Base-by-base conservation (phyloP, 129 eudicot species). In the Chrysanthemum seticuspe region DNA sequence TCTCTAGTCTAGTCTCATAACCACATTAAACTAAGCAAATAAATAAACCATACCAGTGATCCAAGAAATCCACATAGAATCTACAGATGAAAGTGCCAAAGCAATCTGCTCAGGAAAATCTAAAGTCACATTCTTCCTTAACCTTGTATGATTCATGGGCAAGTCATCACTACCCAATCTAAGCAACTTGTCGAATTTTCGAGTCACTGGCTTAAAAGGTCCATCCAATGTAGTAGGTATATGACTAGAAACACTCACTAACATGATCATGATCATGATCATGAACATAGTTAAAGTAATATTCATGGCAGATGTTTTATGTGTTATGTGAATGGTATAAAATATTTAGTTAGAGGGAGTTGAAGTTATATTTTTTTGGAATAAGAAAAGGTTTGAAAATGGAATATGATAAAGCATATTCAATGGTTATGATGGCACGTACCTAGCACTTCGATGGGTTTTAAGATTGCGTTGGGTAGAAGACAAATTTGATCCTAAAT, bases 41-140 rank as follows among this genome's bases (percentile, higher is more conserved):
- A 21, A 15, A 8, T 18, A 62, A 40, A 18, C 29, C 52, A 14
- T 81, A 91, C 97, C 98, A 67, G 98, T 92, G 14, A 92, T 69
- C 98, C 98, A 92, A 64, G 98, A 92, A 71, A 92, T 79, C 96
- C 96, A 92, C 87, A 89, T 83, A 77, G 98, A 88, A 72, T 82
- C 29, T 45, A 86, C 71, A 10, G 98, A 81, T 7, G 98, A 89
- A 60, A 92, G 68, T 23, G 98, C 88, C 75, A 92, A 83, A 63
- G 98, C 84, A 79, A 92, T 87, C 54, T 92, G 98, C 62, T 92
- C 95, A 1, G 98, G 98, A 34, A 89, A 85, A 78, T 77, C 55
- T 54, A 82, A 81, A 31, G 87, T 83, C 2, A 85, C 96, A 54
- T 87, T 92, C 75, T 78, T 89, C 56, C 68, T 83, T 6, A 92